Percentiles rank a stretch among this genome's conserved stretches.
phyloP scores from a whole-genome alignment of 805 yeast species.

The Pichia cephalocereana region DNA sequence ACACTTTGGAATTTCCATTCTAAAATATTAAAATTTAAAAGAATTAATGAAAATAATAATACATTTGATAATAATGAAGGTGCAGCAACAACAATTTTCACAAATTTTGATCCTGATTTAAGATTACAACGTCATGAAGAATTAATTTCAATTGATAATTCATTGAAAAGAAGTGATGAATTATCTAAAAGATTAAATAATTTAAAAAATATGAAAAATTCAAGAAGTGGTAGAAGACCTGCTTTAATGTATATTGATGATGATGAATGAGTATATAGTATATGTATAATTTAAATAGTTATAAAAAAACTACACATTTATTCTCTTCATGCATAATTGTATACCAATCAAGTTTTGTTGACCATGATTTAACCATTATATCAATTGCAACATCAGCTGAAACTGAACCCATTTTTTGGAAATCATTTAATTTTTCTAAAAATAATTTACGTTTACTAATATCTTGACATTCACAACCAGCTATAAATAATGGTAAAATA shows the following conservation, averaged over 20 bases:
- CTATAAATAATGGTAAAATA: slow-evolving; percentile 45
- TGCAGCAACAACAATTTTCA: slow-evolving; percentile 25
- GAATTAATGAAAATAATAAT: slow-evolving; percentile 6
- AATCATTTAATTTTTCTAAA: slow-evolving; percentile 29
- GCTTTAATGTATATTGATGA: slow-evolving; percentile 20
- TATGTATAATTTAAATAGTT: slow-evolving; percentile 1
- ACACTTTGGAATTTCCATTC: slow-evolving; percentile 90
- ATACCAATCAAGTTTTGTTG: slow-evolving; percentile 42
- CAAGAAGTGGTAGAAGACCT: slow-evolving; percentile 7
- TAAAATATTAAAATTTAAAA: slow-evolving; percentile 58
- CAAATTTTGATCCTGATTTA: slow-evolving; percentile 60
- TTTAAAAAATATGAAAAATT: slow-evolving; percentile 30
- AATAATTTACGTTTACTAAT: slow-evolving; percentile 28
- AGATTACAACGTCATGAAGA: slow-evolving; percentile 74
- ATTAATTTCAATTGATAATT: slow-evolving; percentile 57
- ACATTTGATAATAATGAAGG: slow-evolving; percentile 27
- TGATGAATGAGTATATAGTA: slow-evolving; percentile 2
- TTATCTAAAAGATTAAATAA: slow-evolving; percentile 59
- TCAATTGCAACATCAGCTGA: slow-evolving; percentile 22
- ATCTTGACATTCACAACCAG: slow-evolving; percentile 48
- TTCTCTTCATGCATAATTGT: slow-evolving; percentile 34
- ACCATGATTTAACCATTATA: slow-evolving; percentile 48
- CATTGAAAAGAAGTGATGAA: slow-evolving; percentile 59
- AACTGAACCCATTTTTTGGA: slow-evolving; percentile 35
- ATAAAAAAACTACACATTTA: slow-evolving; percentile 38